Evolutionary conservation across 2,329 filamentous ascomycete genomes (phyloP).

Genomic region (Colletotrichum endophyticum): DNA sequence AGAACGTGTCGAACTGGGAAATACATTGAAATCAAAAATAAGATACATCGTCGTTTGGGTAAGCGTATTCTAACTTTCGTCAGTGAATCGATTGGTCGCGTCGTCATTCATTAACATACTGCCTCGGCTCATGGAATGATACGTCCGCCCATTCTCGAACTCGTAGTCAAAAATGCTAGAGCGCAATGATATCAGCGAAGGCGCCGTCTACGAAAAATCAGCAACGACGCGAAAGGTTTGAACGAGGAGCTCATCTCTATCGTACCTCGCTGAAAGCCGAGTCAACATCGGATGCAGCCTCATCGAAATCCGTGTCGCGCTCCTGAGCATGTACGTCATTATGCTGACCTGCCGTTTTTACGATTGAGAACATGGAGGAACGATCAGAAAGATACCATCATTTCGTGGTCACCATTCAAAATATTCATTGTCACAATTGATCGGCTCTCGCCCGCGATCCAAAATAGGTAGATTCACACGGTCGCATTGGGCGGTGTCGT

Average conservation of each 20-base stretch:
- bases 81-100: not conserved
- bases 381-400: not conserved
- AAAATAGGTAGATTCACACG: not conserved
- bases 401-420: not conserved
- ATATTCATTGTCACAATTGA: not conserved
- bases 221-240: not conserved
- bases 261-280: not conserved
- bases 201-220: not conserved
- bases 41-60: constrained; percentile 30
- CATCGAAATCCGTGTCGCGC: not conserved
- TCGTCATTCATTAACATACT: not conserved
- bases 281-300: not conserved
- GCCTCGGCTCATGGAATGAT: constrained; percentile 30
- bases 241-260: not conserved
- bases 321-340: not conserved
- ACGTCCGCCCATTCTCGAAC: constrained; percentile 40
- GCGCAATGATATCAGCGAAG: not conserved
- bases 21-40: no score
- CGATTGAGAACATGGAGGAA: not conserved
- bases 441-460: not conserved
- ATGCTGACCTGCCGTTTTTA: not conserved
- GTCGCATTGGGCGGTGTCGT: not conserved
- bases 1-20: not conserved
- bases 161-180: constrained; percentile 40
- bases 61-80: constrained; percentile 24